Conservation (phyloP, 805 yeast genomes). For the Yamadazyma phyllophila region DNA sequence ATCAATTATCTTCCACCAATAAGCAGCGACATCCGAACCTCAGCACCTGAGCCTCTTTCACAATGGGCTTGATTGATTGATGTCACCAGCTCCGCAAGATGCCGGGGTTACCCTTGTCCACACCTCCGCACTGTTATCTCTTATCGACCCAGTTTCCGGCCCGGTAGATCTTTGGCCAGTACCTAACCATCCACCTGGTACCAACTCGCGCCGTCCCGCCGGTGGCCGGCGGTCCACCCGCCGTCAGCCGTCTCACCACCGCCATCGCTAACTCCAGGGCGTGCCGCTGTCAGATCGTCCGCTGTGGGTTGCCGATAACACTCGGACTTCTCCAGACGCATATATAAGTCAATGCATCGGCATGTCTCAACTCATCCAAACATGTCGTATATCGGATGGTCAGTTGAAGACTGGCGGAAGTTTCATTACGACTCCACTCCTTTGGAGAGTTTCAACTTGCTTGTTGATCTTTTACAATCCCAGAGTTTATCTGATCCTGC, state of each 20-base stretch:
- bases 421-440: slow-evolving; percentile 66
- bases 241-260: too few species aligned
- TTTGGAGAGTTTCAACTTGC: slow-evolving; percentile 52
- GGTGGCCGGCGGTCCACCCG: too few species aligned
- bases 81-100: not conserved
- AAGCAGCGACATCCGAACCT: not conserved
- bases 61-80: not conserved
- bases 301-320: too few species aligned
- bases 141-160: not conserved
- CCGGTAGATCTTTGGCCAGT: too few species aligned
- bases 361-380: too few species aligned
- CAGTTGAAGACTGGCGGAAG: slow-evolving; percentile 71
- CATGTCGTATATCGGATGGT: slow-evolving; percentile 60
- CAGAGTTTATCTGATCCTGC: slow-evolving; percentile 74
- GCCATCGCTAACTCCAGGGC: too few species aligned
- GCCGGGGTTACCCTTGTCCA: too few species aligned
- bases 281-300: too few species aligned
- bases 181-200: too few species aligned
- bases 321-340: slow-evolving; percentile 2
- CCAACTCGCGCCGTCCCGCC: too few species aligned
- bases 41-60: not conserved
- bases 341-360: not conserved
- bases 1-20: slow-evolving; percentile 5
- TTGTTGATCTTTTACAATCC: slow-evolving; percentile 45
- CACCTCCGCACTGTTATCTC: not conserved